These are phyloP conservation scores for Candida yuanshanica DNA, from an alignment of 805 yeast species.

Conservation along the genomic window DNA sequence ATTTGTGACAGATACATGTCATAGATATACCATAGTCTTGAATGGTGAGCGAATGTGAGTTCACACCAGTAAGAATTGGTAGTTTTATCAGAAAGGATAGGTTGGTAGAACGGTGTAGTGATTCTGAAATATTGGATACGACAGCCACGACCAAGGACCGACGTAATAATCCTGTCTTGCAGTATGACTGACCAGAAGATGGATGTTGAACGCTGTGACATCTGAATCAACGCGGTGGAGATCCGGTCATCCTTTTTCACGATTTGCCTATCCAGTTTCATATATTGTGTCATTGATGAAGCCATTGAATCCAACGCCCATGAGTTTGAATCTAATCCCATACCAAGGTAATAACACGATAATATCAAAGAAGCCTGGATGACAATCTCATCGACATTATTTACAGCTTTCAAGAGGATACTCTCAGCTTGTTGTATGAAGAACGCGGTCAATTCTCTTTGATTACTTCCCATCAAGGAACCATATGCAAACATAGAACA, in stretches of 20 bases:
- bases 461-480: constrained; percentile 15
- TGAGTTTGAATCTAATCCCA: constrained; percentile 27
- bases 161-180: constrained; percentile 29
- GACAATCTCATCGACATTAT: constrained; percentile 19
- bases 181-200: constrained; percentile 26
- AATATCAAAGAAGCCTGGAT: constrained; percentile 25
- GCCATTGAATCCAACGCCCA: constrained; percentile 31
- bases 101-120: constrained; percentile 25
- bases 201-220: constrained; percentile 6
- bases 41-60: constrained; percentile 24
- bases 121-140: constrained; percentile 29
- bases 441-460: constrained; percentile 8
- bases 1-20: constrained; percentile 28
- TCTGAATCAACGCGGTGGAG: not conserved
- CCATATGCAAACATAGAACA: constrained; percentile 27
- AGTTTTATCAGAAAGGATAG: constrained; percentile 4
- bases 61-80: constrained; percentile 16
- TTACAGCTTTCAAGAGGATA: constrained; percentile 20
- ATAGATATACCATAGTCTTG: constrained; percentile 28
- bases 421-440: constrained; percentile 23
- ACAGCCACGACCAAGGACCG: constrained; percentile 30
- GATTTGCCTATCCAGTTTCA: constrained; percentile 20
- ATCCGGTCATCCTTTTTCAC: not conserved
- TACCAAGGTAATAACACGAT: constrained; percentile 29
- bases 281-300: constrained; percentile 24